A percentile compares a stretch with the other conserved stretches of the same genome.
Evolutionary conservation across 2,329 filamentous ascomycete species (phyloP).

Genomic region (Beauveria brongniartii): DNA sequence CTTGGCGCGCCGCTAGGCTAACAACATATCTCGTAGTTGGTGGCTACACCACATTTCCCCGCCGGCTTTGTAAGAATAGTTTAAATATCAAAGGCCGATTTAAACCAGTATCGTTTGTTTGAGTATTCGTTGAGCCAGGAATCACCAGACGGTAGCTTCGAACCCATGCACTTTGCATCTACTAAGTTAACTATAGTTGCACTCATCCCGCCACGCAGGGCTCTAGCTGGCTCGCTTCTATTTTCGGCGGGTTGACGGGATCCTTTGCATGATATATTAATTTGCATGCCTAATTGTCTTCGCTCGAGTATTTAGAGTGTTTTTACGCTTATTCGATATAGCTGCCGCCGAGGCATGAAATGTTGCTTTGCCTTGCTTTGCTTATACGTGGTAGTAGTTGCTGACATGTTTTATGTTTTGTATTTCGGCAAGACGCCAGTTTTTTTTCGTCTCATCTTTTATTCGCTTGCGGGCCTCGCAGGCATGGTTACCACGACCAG

Average conservation of each 20-base stretch:
- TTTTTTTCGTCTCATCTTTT: background rate
- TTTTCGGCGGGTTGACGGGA: background rate
- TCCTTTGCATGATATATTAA: background rate
- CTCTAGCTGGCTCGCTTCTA: background rate
- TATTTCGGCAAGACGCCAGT: background rate
- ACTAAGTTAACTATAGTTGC: background rate
- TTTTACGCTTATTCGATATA: background rate
- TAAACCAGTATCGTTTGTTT: too few species aligned
- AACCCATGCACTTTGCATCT: background rate
- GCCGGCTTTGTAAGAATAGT: too few species aligned
- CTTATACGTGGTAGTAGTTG: background rate
- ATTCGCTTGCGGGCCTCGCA: background rate
- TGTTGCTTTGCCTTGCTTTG: background rate
- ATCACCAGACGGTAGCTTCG: background rate
- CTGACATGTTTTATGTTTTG: background rate
- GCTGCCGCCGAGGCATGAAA: background rate
- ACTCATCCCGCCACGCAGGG: background rate
- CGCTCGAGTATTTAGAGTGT: background rate
- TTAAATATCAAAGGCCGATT: background rate
- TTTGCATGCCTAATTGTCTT: background rate
- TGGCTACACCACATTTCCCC: too few species aligned
- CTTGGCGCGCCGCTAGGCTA: slow-evolving; percentile 4
- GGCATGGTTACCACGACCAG: background rate
- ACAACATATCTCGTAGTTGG: background rate
- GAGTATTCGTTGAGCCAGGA: too few species aligned